Conservation (phyloP, 257 asterid species). For the Solanum commersonii region DNA sequence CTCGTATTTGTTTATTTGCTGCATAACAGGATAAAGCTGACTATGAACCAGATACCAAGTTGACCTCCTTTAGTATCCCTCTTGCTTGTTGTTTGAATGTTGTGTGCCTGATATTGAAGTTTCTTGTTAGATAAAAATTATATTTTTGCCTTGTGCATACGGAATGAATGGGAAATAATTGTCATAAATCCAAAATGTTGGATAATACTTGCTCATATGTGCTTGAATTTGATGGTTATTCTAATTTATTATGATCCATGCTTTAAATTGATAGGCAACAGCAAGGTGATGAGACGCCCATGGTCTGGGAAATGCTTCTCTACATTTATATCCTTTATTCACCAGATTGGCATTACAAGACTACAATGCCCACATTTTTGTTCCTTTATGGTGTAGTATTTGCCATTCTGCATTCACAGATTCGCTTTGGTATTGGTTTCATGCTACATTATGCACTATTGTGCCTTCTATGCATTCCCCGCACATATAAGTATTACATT, state of each 20-base stretch:
- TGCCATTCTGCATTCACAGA: slow-evolving; percentile 66
- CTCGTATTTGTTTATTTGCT: not conserved
- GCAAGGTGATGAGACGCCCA: slow-evolving; percentile 95
- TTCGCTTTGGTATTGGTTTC: slow-evolving; percentile 57
- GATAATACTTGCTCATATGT: not conserved
- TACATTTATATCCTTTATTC: slow-evolving; percentile 90
- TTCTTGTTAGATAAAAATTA: not conserved
- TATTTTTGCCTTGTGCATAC: not conserved
- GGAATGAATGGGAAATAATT: not conserved
- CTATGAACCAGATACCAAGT: not conserved
- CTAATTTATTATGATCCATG: not conserved
- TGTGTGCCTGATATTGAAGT: not conserved
- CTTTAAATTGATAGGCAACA: slow-evolving; percentile 53
- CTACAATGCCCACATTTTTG: slow-evolving; percentile 89
- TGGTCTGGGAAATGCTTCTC: slow-evolving; percentile 99
- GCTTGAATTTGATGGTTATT: not conserved
- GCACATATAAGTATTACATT: slow-evolving; percentile 83
- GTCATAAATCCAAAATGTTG: not conserved
- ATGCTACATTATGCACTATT: slow-evolving; percentile 77
- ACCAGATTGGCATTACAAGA: slow-evolving; percentile 93
- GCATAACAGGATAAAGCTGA: not conserved
- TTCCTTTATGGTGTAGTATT: slow-evolving; percentile 75
- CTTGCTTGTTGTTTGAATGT: not conserved
- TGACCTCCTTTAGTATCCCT: not conserved
- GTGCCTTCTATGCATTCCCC: slow-evolving; percentile 89